phyloP scores from a whole-genome alignment of 176 grass and related monocot genomes.

The Rhipidocladum racemiflorum region DNA sequence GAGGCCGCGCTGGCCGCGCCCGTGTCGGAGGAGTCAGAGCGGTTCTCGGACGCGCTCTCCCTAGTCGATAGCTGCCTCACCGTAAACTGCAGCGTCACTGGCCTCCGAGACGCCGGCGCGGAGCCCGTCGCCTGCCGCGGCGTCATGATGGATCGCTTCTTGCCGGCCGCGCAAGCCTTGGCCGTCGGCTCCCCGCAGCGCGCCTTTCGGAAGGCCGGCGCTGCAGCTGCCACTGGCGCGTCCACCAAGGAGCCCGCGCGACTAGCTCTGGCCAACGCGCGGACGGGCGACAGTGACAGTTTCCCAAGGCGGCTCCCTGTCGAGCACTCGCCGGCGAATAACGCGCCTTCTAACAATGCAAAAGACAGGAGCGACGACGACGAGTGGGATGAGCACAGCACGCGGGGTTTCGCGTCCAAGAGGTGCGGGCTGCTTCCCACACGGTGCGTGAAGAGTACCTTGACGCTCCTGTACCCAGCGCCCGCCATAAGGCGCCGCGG shows the following conservation, averaged over 20 bases:
- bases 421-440: conserved; percentile 64
- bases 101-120: conserved; percentile 42
- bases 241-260: neutral
- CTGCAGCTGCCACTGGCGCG: neutral
- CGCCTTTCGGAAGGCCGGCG: conserved; percentile 49
- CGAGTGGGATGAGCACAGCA: conserved; percentile 44
- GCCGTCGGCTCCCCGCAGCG: conserved; percentile 50
- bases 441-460: conserved; percentile 47
- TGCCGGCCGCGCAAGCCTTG: conserved; percentile 73
- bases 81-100: conserved; percentile 73
- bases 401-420: conserved; percentile 40
- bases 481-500: conserved; percentile 36
- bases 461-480: conserved; percentile 54
- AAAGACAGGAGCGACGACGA: conserved; percentile 5
- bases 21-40: conserved; percentile 35
- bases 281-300: neutral
- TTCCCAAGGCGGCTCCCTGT: conserved; percentile 12
- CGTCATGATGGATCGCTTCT: conserved; percentile 83
- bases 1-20: neutral
- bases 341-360: neutral
- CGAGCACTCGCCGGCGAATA: conserved; percentile 15
- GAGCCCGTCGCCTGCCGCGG: conserved; percentile 11
- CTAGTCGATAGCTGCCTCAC: conserved; percentile 58
- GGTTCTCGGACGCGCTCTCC: conserved; percentile 70
- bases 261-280: neutral